phyloP scores from a whole-genome alignment of 805 yeast genomes.

The Tetrapisispora fleetii region DNA sequence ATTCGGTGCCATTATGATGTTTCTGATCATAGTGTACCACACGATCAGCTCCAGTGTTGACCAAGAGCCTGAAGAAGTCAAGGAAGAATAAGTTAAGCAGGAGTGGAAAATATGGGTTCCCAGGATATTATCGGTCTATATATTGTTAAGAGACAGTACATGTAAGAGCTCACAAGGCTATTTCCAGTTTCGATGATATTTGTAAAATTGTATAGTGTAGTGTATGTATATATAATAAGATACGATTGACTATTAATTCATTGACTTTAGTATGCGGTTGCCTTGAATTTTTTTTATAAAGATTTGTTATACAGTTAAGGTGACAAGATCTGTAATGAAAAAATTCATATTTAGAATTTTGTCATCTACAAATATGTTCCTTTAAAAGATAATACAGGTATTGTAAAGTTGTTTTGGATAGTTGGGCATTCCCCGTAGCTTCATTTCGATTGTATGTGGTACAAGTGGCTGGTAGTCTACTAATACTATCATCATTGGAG shows the following conservation, averaged over 20 bases:
- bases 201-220: neutral
- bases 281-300: neutral
- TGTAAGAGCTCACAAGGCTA: neutral
- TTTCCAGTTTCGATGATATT: neutral
- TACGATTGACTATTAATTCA: neutral
- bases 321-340: neutral
- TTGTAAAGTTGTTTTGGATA: neutral
- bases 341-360: neutral
- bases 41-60: conserved; percentile 41
- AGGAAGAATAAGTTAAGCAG: neutral
- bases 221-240: neutral
- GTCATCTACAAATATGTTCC: neutral
- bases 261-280: neutral
- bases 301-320: neutral
- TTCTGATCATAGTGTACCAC: conserved; percentile 65
- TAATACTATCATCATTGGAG: too few relatives aligned
- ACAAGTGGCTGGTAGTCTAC: too few relatives aligned
- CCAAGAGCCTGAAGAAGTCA: neutral
- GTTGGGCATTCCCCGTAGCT: too few relatives aligned
- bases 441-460: neutral
- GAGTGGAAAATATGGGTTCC: too few relatives aligned
- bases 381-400: neutral
- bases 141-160: neutral
- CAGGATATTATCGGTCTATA: too few relatives aligned
- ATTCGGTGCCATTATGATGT: conserved; percentile 64